These are phyloP conservation scores for Wickerhamomyces silvicola DNA, from an alignment of 805 yeast genomes.

Conservation along the genomic window DNA sequence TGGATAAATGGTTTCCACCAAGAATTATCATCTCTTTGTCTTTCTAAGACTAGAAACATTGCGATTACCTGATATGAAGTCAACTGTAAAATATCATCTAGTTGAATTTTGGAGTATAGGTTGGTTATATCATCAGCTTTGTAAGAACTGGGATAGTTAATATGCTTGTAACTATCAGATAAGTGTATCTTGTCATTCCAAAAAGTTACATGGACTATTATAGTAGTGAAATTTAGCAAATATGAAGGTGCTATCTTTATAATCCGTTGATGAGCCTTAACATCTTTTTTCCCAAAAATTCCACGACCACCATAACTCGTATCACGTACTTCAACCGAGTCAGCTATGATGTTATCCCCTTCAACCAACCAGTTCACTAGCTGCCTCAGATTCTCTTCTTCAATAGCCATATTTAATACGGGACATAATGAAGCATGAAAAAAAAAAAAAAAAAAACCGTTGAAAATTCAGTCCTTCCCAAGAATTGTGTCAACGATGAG, in stretches of 20 bases:
- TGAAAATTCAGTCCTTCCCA: too few species aligned
- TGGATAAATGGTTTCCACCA: slow-evolving; percentile 68
- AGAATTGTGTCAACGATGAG: too few species aligned
- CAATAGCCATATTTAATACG: too few species aligned
- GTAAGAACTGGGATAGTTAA: slow-evolving; percentile 12
- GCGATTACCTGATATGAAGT: slow-evolving; percentile 57
- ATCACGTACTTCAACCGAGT: slow-evolving; percentile 31
- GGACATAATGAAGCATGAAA: too few species aligned
- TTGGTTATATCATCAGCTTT: slow-evolving; percentile 14
- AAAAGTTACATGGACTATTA: slow-evolving; percentile 36
- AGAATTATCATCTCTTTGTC: slow-evolving; percentile 31
- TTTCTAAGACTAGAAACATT: slow-evolving; percentile 43
- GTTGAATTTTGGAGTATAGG: slow-evolving; percentile 10
- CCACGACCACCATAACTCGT: slow-evolving; percentile 56
- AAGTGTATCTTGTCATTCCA: slow-evolving; percentile 21
- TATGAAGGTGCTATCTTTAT: slow-evolving; percentile 52
- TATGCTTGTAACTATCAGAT: slow-evolving; percentile 6
- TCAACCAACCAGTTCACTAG: background rate
- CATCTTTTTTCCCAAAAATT: slow-evolving; percentile 34
- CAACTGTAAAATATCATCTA: slow-evolving; percentile 32
- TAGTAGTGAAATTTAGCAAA: slow-evolving; percentile 53
- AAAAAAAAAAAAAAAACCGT: too few species aligned
- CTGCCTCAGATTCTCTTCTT: too few species aligned
- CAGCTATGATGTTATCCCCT: background rate
- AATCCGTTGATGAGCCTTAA: slow-evolving; percentile 39